These are phyloP conservation scores for Apophysomyces sp. DNA, from an alignment of 371 early-diverging fungal genomes.

Conservation along the genomic window DNA sequence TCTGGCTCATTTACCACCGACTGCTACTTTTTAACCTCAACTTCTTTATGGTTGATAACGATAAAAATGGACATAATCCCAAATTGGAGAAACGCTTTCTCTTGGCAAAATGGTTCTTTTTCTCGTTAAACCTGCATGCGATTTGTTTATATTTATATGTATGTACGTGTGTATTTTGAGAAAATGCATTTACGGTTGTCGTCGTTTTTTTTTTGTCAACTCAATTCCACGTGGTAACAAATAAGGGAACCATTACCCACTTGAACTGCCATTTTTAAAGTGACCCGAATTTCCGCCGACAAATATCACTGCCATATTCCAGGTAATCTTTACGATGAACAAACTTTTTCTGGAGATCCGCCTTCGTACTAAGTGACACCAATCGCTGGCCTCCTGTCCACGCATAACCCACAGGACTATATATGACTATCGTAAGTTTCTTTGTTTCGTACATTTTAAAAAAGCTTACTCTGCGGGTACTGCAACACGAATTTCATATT, in stretches of 20 bases:
- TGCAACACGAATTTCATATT: conserved; percentile 63
- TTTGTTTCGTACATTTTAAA: neutral
- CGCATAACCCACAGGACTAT: conserved; percentile 53
- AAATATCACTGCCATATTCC: conserved; percentile 57
- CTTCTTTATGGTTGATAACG: neutral
- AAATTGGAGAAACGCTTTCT: neutral
- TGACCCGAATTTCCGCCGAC: conserved; percentile 40
- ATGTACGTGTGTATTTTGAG: too few relatives aligned
- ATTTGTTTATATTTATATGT: too few relatives aligned
- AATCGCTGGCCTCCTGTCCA: conserved; percentile 55
- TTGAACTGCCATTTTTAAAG: conserved; percentile 9
- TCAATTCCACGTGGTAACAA: neutral
- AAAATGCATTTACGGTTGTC: neutral
- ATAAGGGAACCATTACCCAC: neutral
- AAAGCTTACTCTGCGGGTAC: conserved; percentile 60
- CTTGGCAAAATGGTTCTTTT: neutral
- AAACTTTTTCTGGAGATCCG: conserved; percentile 45
- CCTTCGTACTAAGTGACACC: conserved; percentile 39
- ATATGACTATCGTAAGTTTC: neutral
- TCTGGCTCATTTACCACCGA: neutral
- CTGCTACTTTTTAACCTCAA: neutral
- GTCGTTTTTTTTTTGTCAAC: neutral
- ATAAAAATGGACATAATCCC: neutral
- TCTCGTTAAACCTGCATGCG: neutral
- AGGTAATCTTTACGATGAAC: conserved; percentile 60